phyloP scores from a whole-genome alignment of 2,329 filamentous ascomycete species.

The Venturia carpophila region DNA sequence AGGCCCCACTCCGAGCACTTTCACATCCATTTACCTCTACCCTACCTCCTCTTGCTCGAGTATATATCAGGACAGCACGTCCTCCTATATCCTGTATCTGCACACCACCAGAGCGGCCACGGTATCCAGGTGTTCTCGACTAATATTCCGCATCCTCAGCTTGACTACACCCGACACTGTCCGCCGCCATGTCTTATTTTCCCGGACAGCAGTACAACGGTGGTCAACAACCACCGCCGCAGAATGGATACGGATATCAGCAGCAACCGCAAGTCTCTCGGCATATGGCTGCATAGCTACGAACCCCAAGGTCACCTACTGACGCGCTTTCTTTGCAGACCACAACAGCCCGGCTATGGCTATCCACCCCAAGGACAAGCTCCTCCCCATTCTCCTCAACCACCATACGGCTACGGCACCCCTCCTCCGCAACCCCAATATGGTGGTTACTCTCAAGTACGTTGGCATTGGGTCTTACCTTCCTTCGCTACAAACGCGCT shows the following conservation, averaged over 20 bases:
- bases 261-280: conserved; percentile 13
- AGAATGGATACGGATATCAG: conserved; percentile 14
- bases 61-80: conserved; percentile 1
- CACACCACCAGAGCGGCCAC: neutral
- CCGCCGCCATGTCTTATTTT: conserved; percentile 32
- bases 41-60: neutral
- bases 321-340: neutral
- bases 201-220: conserved; percentile 37
- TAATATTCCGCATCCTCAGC: neutral
- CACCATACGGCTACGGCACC: conserved; percentile 29
- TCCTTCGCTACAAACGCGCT: neutral
- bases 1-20: neutral
- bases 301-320: neutral
- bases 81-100: neutral
- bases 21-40: neutral
- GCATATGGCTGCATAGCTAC: neutral
- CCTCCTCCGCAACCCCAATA: conserved; percentile 36
- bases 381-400: conserved; percentile 30
- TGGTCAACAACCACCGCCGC: conserved; percentile 22
- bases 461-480: conserved; percentile 17
- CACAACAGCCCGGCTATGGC: conserved; percentile 16
- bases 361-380: conserved; percentile 17
- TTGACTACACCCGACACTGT: neutral
- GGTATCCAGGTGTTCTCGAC: neutral
- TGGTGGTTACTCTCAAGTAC: conserved; percentile 35